A percentile compares a stretch with the other conserved stretches of the same genome.
Evolutionary conservation across 1,284 basidiomycete species (phyloP).

Genomic region (Apiotrichum montevideense): DNA sequence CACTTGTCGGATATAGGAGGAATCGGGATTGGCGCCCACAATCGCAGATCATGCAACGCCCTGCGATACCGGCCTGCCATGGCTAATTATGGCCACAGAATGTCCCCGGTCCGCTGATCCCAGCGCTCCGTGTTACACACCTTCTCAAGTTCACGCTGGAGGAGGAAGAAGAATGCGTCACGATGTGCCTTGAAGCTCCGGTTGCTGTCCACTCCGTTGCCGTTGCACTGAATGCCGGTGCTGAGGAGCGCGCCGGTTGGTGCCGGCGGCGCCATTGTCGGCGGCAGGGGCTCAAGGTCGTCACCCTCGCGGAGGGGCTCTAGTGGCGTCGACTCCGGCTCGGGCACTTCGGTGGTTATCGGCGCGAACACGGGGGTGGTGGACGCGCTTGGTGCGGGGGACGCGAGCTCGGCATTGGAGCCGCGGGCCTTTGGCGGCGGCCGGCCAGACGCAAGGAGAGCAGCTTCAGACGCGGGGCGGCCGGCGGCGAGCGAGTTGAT

Average conservation of each 20-base stretch:
- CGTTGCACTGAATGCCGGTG: conserved; percentile 4
- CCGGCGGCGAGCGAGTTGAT: conserved; percentile 95
- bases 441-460: conserved; percentile 74
- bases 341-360: background rate
- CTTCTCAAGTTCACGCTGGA: conserved; percentile 97
- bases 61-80: no score
- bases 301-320: background rate
- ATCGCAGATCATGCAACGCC: background rate
- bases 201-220: conserved; percentile 24
- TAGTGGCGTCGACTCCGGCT: no score
- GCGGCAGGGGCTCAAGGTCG: conserved; percentile 44
- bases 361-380: conserved; percentile 10
- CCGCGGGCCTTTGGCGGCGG: conserved; percentile 60
- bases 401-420: conserved; percentile 4
- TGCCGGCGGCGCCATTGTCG: conserved; percentile 40
- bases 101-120: no score
- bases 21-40: background rate
- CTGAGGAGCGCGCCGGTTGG: conserved; percentile 22
- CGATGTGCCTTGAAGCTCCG: conserved; percentile 82
- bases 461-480: conserved; percentile 76
- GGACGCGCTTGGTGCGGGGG: conserved; percentile 1
- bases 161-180: conserved; percentile 97
- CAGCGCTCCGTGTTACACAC: conserved; percentile 46
- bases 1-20: background rate
- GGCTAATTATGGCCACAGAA: no score